These are phyloP conservation scores for Aspergillus cejpii DNA, from an alignment of 2,329 filamentous ascomycete species.

Conservation along the genomic window DNA sequence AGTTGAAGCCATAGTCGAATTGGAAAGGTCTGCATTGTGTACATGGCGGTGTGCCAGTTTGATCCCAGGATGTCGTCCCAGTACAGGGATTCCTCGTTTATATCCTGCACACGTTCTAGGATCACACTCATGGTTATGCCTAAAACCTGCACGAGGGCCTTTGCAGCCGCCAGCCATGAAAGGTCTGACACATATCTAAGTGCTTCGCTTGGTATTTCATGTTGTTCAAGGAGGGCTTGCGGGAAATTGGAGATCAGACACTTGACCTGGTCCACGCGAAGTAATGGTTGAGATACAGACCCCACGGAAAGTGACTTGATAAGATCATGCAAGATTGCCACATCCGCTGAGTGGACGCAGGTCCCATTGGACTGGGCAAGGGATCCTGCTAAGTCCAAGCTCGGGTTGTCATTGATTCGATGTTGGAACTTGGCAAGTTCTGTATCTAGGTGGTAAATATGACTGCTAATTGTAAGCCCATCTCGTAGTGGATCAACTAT, in stretches of 20 bases:
- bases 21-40: conserved; percentile 80
- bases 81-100: conserved; percentile 87
- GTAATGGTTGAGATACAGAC: conserved; percentile 56
- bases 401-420: conserved; percentile 17
- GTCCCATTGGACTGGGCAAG: conserved; percentile 8
- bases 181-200: conserved; percentile 65
- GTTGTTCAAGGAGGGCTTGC: conserved; percentile 8
- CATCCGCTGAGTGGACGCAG: conserved; percentile 28
- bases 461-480: conserved; percentile 34
- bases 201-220: conserved; percentile 19
- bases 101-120: conserved; percentile 71
- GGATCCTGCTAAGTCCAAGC: background rate
- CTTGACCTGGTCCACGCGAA: conserved; percentile 56
- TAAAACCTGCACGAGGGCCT: conserved; percentile 86
- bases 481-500: background rate
- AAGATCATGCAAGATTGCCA: conserved; percentile 55
- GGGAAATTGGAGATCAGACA: conserved; percentile 51
- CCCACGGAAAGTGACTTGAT: conserved; percentile 66
- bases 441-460: conserved; percentile 52
- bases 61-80: conserved; percentile 86
- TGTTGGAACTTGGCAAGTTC: conserved; percentile 54
- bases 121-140: conserved; percentile 71
- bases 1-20: conserved; percentile 65
- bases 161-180: conserved; percentile 85
- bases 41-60: conserved; percentile 69